Conservation (phyloP, 306 rosid genomes). For the Cyamopsis tetragonoloba region DNA sequence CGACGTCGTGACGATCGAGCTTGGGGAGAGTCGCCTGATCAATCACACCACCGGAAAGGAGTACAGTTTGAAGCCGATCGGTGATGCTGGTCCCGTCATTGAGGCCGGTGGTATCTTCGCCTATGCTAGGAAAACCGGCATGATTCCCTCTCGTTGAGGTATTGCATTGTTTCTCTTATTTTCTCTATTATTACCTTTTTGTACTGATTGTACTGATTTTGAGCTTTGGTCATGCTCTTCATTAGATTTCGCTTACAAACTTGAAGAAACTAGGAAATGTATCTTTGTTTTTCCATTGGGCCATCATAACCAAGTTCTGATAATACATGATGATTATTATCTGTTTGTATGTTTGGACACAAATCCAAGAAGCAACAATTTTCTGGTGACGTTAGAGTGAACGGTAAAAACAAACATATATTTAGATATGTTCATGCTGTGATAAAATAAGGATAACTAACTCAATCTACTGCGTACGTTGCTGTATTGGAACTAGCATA, state of each 20-base stretch:
- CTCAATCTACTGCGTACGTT: not conserved
- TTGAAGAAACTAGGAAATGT: too few relatives aligned
- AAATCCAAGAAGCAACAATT: too few relatives aligned
- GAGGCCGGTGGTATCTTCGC: constrained; percentile 93
- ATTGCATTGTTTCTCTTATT: not conserved
- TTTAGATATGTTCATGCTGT: not conserved
- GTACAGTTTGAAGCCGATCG: constrained; percentile 77
- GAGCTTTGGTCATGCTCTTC: too few relatives aligned
- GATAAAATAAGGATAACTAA: not conserved
- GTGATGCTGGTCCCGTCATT: constrained; percentile 92
- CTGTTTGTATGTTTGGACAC: too few relatives aligned
- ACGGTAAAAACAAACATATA: too few relatives aligned
- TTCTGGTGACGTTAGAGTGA: too few relatives aligned
- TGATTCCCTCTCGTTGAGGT: constrained; percentile 63
- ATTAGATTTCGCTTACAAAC: too few relatives aligned
- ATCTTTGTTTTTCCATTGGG: too few relatives aligned
- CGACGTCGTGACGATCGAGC: constrained; percentile 78
- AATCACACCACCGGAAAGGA: constrained; percentile 90
- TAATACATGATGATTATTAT: too few relatives aligned
- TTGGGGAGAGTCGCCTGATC: constrained; percentile 57
- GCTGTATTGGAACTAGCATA: not conserved
- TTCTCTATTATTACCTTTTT: too few relatives aligned
- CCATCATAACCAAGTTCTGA: too few relatives aligned
- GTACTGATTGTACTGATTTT: too few relatives aligned
- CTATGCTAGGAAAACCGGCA: constrained; percentile 84